phyloP scores from a whole-genome alignment of 106 monocot species.

The Acanthochlamys bracteata region DNA sequence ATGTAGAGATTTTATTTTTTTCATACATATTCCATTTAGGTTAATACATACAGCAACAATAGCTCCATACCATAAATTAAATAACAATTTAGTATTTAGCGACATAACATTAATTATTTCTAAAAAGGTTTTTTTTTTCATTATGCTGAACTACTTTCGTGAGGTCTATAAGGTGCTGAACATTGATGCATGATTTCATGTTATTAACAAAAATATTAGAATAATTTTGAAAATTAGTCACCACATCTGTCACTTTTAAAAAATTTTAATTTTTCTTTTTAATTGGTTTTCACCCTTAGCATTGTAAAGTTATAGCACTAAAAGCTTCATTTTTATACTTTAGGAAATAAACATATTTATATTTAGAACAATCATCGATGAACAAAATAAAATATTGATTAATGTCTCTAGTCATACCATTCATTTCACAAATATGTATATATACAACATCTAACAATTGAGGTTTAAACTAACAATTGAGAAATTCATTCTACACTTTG shows the following conservation, averaged over 20 bases:
- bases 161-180: not conserved
- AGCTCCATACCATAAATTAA: not conserved
- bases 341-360: constrained; percentile 1
- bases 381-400: constrained; percentile 8
- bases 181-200: not conserved
- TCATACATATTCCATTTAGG: not conserved
- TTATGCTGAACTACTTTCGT: not conserved
- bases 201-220: not conserved
- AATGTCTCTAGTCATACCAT: not conserved
- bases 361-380: constrained; percentile 7
- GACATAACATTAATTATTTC: not conserved
- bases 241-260: not conserved
- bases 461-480: too few relatives aligned
- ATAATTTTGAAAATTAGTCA: not conserved
- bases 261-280: not conserved
- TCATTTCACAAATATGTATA: not conserved
- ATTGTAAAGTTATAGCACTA: not conserved
- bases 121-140: not conserved
- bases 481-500: not conserved
- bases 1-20: constrained; percentile 1
- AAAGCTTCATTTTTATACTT: constrained; percentile 1
- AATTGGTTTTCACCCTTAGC: not conserved
- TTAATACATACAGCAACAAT: not conserved
- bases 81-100: not conserved
- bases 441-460: constrained; percentile 1